Percentiles rank a stretch among this genome's conserved stretches.
Conservation (phyloP, 139 green algal species). For the Diplosphaera chodatii region DNA sequence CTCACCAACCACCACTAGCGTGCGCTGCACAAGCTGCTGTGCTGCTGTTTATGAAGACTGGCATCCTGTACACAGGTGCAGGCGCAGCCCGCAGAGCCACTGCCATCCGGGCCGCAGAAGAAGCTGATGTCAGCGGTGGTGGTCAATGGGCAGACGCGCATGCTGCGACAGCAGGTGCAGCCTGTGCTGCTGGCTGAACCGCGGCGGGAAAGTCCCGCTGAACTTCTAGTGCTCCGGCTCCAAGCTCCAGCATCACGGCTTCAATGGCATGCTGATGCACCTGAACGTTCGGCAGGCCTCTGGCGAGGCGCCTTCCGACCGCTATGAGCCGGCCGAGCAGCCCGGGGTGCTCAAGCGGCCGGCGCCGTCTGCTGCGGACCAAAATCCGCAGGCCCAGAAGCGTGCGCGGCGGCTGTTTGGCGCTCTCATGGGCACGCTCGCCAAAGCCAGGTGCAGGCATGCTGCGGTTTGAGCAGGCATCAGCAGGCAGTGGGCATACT, state of each 20-base stretch:
- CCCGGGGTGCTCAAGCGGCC: slow-evolving; percentile 15
- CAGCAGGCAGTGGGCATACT: no score
- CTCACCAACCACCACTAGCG: no score
- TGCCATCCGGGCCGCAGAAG: slow-evolving; percentile 4
- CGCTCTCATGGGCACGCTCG: slow-evolving; percentile 52
- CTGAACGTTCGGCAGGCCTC: no score
- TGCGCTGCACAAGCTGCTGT: no score
- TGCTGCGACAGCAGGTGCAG: not conserved
- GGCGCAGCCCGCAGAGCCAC: not conserved
- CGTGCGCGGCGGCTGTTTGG: slow-evolving; percentile 59
- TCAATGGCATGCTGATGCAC: no score
- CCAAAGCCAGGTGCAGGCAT: slow-evolving; percentile 52
- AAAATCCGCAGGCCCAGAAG: slow-evolving; percentile 33
- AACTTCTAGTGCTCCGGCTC: no score
- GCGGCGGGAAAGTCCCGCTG: no score
- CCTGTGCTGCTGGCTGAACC: no score
- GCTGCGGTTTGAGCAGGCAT: no score
- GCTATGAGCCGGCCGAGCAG: not conserved
- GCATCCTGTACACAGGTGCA: not conserved
- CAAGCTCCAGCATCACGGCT: no score
- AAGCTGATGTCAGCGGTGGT: slow-evolving; percentile 14
- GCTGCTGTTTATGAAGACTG: no score
- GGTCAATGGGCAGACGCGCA: slow-evolving; percentile 10
- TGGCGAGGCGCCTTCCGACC: no score
- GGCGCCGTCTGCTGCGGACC: slow-evolving; percentile 7